Conservation (phyloP, 441 rosid genomes). For the Euphorbia schlechtendalii region DNA sequence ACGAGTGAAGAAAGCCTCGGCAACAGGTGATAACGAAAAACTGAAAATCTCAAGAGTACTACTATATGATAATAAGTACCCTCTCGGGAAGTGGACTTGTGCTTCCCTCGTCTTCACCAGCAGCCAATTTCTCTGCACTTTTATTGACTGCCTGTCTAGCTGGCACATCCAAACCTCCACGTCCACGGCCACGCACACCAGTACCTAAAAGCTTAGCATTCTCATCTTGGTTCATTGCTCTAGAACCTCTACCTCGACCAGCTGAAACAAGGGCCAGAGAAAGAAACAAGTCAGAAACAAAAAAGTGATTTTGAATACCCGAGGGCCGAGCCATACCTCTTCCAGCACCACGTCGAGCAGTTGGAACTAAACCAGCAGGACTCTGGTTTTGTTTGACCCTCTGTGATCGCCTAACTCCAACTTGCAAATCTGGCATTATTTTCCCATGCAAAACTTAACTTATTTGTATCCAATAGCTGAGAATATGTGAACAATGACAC, state of each 20-base stretch:
- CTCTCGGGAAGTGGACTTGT: constrained; percentile 52
- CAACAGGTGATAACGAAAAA: background rate
- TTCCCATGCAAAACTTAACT: constrained; percentile 29
- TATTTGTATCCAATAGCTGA: constrained; percentile 16
- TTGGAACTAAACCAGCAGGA: constrained; percentile 30
- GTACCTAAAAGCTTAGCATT: constrained; percentile 28
- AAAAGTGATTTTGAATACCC: background rate
- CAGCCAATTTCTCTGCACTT: constrained; percentile 41
- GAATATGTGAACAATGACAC: constrained; percentile 8
- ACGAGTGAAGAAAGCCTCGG: background rate
- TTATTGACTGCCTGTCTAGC: constrained; percentile 28
- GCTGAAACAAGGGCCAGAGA: constrained; percentile 19
- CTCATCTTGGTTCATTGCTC: constrained; percentile 34
- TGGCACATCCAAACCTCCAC: constrained; percentile 27
- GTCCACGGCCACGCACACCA: constrained; percentile 27
- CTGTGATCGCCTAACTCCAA: constrained; percentile 38
- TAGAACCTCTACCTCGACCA: constrained; percentile 41
- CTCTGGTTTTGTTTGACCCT: constrained; percentile 36
- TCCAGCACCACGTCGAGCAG: constrained; percentile 29
- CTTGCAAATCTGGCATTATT: constrained; percentile 43
- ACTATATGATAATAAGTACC: constrained; percentile 27
- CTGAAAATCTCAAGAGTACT: background rate
- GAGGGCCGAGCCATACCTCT: constrained; percentile 25
- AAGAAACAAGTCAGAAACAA: constrained; percentile 18
- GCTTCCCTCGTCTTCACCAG: constrained; percentile 46